A percentile compares a stretch with the other conserved stretches of the same genome.
These are phyloP conservation scores for Eragrostis tef DNA, from an alignment of 202 grass and related monocot genomes.

Conservation along the genomic window DNA sequence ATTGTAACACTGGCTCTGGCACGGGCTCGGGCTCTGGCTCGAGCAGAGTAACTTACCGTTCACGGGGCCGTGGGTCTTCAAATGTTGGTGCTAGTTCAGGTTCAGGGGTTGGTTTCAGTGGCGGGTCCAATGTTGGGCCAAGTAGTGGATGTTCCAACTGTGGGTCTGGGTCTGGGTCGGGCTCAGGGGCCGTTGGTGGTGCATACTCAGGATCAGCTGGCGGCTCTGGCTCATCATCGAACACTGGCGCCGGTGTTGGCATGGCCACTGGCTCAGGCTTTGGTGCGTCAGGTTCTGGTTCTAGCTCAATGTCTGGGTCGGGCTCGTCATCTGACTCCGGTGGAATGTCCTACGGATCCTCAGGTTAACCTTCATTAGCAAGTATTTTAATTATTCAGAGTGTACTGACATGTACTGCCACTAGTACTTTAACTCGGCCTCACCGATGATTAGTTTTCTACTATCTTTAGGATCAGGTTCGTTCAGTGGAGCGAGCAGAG, in stretches of 20 bases:
- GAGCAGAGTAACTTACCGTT: not conserved
- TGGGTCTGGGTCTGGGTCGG: constrained; percentile 9
- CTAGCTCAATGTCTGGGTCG: not conserved
- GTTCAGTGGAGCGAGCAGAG: constrained; percentile 27
- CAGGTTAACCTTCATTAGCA: constrained; percentile 22
- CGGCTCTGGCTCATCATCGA: constrained; percentile 15
- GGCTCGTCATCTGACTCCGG: constrained; percentile 37
- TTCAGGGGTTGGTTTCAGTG: constrained; percentile 9
- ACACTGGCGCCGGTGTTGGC: constrained; percentile 9
- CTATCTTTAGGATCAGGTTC: constrained; percentile 34
- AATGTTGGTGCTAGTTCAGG: constrained; percentile 22
- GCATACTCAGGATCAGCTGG: constrained; percentile 16
- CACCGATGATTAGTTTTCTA: not conserved
- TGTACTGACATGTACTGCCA: not conserved
- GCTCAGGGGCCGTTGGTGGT: not conserved
- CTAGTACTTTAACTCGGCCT: not conserved
- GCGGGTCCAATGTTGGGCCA: constrained; percentile 25
- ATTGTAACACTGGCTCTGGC: constrained; percentile 32
- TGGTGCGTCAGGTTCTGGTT: not conserved
- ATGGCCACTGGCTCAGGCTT: constrained; percentile 12
- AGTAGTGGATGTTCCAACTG: constrained; percentile 23
- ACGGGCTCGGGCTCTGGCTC: not conserved
- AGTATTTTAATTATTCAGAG: not conserved
- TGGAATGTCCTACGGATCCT: constrained; percentile 54
- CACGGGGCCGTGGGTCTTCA: not conserved